Evolutionary conservation across 495 filamentous ascomycete species (phyloP).

Genomic region (Aspergillus sparsus): DNA sequence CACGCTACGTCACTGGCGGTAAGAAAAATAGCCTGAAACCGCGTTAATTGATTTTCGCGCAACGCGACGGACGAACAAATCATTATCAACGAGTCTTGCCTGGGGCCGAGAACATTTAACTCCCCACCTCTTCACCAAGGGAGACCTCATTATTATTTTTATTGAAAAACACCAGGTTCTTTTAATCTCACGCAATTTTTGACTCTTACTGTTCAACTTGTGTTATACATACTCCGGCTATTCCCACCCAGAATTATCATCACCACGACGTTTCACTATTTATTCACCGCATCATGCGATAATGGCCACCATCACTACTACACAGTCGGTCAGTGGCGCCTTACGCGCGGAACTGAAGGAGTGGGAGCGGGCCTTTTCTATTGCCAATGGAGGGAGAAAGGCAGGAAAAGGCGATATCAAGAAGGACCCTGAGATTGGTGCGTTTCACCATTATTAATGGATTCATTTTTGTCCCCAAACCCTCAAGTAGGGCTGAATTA

Average conservation of each 20-base stretch:
- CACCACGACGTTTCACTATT: background rate
- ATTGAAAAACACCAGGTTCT: background rate
- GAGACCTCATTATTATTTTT: background rate
- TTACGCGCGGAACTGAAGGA: conserved; percentile 77
- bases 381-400: conserved; percentile 69
- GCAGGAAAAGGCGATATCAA: conserved; percentile 86
- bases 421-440: conserved; percentile 78
- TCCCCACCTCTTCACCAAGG: conserved; percentile 1
- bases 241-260: background rate
- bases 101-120: background rate
- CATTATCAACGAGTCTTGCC: background rate
- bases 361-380: conserved; percentile 81
- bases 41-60: conserved; percentile 35
- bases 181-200: background rate
- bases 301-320: conserved; percentile 33
- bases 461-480: background rate
- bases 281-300: conserved; percentile 26
- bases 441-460: conserved; percentile 2
- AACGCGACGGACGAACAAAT: conserved; percentile 21
- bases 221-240: too few species aligned
- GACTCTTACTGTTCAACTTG: background rate
- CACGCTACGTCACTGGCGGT: conserved; percentile 30
- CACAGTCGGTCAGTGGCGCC: conserved; percentile 24
- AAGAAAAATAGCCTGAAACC: conserved; percentile 3
- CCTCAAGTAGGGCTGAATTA: background rate